Evolutionary conservation across 495 filamentous ascomycete genomes (phyloP), one percentile per base, ranked within the genome.

Genomic region (Hypoxylon subgilvum): DNA sequence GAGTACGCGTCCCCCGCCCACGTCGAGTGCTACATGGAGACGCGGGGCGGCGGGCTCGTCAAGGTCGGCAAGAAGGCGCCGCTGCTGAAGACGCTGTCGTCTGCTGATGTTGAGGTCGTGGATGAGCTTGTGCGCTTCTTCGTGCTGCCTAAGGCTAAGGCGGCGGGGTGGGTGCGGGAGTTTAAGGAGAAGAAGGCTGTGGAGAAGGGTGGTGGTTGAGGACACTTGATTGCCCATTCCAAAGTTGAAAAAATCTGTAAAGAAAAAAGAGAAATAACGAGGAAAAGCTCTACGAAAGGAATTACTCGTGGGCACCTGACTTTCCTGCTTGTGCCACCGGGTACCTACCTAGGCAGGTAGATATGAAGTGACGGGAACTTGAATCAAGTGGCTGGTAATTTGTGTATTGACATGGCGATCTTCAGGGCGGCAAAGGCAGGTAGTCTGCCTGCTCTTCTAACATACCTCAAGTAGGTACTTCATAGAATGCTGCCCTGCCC

Each of bases 11-110:
- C 76, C n/a, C n/a, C n/a, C 0, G 72, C 74, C 0, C 71, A 76
- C 5, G 89, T 97, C n/a, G 92, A 96, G 63, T 92, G 88, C 61
- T 98, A 88, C 68, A 88, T 92, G 80, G 89, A 96, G 76, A 97
- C 91, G 1, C 67, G 76, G 12, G 74, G 78, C 0, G 91, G 92
- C 0, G 95, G 94, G 8, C 63, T 98, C 61, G 80, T 93, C 51
- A 96, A 95, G 73, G 86, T 89, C 0, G 93, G 94, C n/a, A 90
- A 87, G 82, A 95, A 92, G 68, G 73, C 90, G 47, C 76, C 84
- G 16, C 67, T 97, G 56, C 65, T 90, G 56, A 88, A 91, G 75
- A 81, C 89, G 46, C 72, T 97, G 53, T 76, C 77, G n/a, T 74
- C 79, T 10, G 86, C 88, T n/a, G 92, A 89, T 61, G 83, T 92